A percentile compares a stretch with the other conserved stretches of the same genome.
Conservation (phyloP, 1,139 yeast genomes). For the Trichomonascaceae sp. region DNA sequence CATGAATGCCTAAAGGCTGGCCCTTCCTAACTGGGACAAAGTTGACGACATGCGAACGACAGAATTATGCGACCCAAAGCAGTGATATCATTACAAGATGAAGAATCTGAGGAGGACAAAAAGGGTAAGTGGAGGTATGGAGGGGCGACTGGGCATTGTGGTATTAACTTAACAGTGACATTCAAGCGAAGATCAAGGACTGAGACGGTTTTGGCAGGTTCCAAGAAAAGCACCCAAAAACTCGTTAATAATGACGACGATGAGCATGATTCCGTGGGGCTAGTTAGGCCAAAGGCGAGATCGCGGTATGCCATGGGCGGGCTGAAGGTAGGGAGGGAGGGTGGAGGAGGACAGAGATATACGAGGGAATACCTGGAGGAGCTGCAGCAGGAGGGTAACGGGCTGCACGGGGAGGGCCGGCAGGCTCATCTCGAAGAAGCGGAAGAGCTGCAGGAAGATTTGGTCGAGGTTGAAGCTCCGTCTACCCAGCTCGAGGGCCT, state of each 20-base stretch:
- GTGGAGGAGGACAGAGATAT: neutral
- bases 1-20: neutral
- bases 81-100: neutral
- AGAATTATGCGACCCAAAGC: neutral
- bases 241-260: conserved; percentile 1
- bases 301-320: neutral
- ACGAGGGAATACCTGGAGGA: neutral
- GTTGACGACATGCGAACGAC: neutral
- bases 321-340: neutral
- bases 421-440: conserved; percentile 4
- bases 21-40: neutral
- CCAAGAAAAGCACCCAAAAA: neutral
- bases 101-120: neutral
- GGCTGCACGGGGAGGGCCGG: neutral
- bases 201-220: neutral
- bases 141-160: neutral
- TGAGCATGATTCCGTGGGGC: neutral
- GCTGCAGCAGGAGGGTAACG: neutral
- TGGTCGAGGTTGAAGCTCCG: no score
- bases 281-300: neutral
- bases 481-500: no score
- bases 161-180: neutral
- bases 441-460: conserved; percentile 1
- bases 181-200: conserved; percentile 1
- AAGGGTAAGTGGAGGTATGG: neutral